These are phyloP conservation scores for Cicer judaicum DNA, from an alignment of 306 rosid species.

Conservation along the genomic window DNA sequence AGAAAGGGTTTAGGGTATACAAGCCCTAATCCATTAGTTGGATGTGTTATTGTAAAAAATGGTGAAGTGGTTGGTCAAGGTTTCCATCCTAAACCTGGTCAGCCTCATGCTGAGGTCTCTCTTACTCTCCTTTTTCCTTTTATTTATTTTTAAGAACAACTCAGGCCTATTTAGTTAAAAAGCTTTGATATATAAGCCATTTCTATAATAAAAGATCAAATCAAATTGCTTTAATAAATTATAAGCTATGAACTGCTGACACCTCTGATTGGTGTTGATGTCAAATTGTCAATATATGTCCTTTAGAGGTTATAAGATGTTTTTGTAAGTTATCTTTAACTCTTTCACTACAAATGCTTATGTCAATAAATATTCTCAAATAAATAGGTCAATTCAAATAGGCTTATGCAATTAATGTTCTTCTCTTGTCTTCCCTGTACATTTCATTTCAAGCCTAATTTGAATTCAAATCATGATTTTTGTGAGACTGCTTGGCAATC, in stretches of 20 bases:
- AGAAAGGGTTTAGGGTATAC: slow-evolving; percentile 74
- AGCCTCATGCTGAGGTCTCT: slow-evolving; percentile 86
- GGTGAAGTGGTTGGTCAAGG: slow-evolving; percentile 84
- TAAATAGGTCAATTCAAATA: background rate
- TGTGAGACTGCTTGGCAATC: slow-evolving; percentile 15
- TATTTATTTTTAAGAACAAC: too few relatives aligned
- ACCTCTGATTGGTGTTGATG: too few relatives aligned
- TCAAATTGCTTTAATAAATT: too few relatives aligned
- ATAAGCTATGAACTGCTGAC: too few relatives aligned
- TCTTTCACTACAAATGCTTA: too few relatives aligned
- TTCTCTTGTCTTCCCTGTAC: background rate
- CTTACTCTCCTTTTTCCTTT: background rate
- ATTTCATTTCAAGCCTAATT: slow-evolving; percentile 18
- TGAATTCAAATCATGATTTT: slow-evolving; percentile 34
- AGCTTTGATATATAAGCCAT: too few relatives aligned
- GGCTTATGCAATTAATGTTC: background rate
- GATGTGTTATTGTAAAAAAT: slow-evolving; percentile 85
- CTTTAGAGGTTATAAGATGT: too few relatives aligned
- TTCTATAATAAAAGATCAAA: too few relatives aligned
- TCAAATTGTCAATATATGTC: too few relatives aligned
- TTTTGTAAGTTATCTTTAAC: too few relatives aligned
- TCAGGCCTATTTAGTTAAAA: too few relatives aligned
- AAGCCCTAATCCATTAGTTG: slow-evolving; percentile 94
- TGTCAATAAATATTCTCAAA: too few relatives aligned
- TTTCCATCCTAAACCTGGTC: slow-evolving; percentile 88